phyloP scores from a whole-genome alignment of 2,329 filamentous ascomycete genomes.

The Diaporthe aspalathi region DNA sequence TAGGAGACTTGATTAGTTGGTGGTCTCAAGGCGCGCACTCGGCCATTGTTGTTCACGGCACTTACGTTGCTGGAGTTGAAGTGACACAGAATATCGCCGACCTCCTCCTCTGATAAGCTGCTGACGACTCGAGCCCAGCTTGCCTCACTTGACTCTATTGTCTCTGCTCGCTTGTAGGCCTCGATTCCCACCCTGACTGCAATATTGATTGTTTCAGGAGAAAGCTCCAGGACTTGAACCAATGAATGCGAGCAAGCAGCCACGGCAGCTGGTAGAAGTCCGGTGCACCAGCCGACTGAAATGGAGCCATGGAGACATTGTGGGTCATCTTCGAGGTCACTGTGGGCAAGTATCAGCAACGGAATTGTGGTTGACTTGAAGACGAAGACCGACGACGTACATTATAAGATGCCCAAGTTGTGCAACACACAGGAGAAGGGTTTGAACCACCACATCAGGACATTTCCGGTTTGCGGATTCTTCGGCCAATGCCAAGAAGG shows the following conservation, averaged over 20 bases:
- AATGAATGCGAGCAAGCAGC: slow-evolving; percentile 11
- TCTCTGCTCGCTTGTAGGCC: slow-evolving; percentile 7
- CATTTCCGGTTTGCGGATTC: neutral
- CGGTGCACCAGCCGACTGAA: slow-evolving; percentile 8
- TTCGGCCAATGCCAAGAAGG: slow-evolving; percentile 7
- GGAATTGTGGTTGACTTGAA: neutral
- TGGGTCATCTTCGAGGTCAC: slow-evolving; percentile 8
- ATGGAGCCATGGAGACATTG: neutral
- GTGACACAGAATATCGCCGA: neutral
- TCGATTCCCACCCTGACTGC: neutral
- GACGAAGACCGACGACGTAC: neutral
- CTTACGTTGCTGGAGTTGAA: slow-evolving; percentile 6
- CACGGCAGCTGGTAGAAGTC: slow-evolving; percentile 1
- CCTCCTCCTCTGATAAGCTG: neutral
- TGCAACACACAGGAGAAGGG: slow-evolving; percentile 13
- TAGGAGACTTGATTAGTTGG: neutral
- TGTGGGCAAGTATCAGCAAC: neutral
- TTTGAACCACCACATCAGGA: slow-evolving; percentile 11
- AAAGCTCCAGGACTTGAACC: slow-evolving; percentile 11
- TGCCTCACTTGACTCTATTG: neutral
- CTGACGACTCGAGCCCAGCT: slow-evolving; percentile 16
- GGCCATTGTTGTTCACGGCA: no score
- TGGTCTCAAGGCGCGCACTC: no score
- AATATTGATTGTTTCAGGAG: neutral
- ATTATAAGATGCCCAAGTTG: slow-evolving; percentile 16